Conservation (phyloP, 331 rosid genomes). For the Spiraea crenata region DNA sequence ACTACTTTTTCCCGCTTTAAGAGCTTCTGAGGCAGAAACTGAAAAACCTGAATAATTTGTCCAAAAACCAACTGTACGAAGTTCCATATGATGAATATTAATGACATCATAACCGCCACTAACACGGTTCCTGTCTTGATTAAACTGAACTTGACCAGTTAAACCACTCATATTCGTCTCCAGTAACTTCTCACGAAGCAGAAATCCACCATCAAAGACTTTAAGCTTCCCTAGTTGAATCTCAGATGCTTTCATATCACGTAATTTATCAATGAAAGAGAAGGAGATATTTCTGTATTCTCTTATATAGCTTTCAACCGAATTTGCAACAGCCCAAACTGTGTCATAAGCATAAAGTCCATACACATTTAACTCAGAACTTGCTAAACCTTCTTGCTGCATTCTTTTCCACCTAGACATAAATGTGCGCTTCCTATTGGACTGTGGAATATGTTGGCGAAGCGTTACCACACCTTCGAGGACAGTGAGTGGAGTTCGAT, state of each 20-base stretch:
- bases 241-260: slow-evolving; percentile 30
- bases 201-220: slow-evolving; percentile 62
- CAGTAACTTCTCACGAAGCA: slow-evolving; percentile 45
- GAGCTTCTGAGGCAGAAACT: slow-evolving; percentile 55
- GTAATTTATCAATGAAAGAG: slow-evolving; percentile 32
- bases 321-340: slow-evolving; percentile 66
- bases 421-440: slow-evolving; percentile 45
- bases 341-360: slow-evolving; percentile 84
- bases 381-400: slow-evolving; percentile 39
- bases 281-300: slow-evolving; percentile 52
- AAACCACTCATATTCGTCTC: slow-evolving; percentile 62
- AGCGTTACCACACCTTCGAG: slow-evolving; percentile 81
- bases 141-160: slow-evolving; percentile 65
- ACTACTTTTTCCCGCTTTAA: slow-evolving; percentile 22
- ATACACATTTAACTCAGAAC: slow-evolving; percentile 52
- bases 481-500: slow-evolving; percentile 36
- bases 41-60: slow-evolving; percentile 63
- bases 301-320: slow-evolving; percentile 53
- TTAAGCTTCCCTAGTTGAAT: slow-evolving; percentile 60
- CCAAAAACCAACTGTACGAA: slow-evolving; percentile 74
- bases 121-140: slow-evolving; percentile 47
- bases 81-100: slow-evolving; percentile 48
- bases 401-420: slow-evolving; percentile 55
- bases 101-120: slow-evolving; percentile 69
- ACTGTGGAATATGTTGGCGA: slow-evolving; percentile 70